Evolutionary conservation across 768 basidiomycete species (phyloP).

Genomic region (Boletus huronensis): DNA sequence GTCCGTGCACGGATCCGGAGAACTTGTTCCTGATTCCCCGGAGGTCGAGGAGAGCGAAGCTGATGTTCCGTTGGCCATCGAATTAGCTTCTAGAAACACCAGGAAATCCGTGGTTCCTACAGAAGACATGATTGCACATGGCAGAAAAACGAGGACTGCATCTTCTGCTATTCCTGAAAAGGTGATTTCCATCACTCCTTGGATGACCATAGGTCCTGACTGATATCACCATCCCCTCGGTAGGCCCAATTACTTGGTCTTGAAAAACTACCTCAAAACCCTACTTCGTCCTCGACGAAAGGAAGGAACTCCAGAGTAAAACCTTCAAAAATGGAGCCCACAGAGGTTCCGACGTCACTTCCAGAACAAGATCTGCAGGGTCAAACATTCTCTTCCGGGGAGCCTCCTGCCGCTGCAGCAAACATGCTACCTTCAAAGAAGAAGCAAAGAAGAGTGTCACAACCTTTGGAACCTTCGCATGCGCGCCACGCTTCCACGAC

Average conservation of each 20-base stretch:
- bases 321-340: conserved; percentile 25
- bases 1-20: conserved; percentile 20
- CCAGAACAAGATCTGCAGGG: conserved; percentile 47
- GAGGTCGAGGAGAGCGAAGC: conserved; percentile 32
- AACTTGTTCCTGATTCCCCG: conserved; percentile 29
- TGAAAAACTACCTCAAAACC: conserved; percentile 11
- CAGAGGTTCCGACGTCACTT: conserved; percentile 55
- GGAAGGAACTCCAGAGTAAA: conserved; percentile 11
- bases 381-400: conserved; percentile 7
- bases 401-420: conserved; percentile 3
- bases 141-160: conserved; percentile 4
- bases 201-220: not conserved
- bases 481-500: conserved; percentile 2
- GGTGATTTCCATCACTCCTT: conserved; percentile 12
- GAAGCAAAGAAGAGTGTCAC: not conserved
- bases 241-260: conserved; percentile 1
- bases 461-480: conserved; percentile 1
- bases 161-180: conserved; percentile 8
- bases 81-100: conserved; percentile 19
- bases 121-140: not conserved
- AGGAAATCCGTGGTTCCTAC: conserved; percentile 2
- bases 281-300: conserved; percentile 4
- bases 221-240: not conserved
- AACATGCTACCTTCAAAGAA: conserved; percentile 7
- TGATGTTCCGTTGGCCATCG: conserved; percentile 43